These are phyloP conservation scores for Globisporangium ultimum DNA, from an alignment of 352 stramenopile genomes.

Conservation along the genomic window DNA sequence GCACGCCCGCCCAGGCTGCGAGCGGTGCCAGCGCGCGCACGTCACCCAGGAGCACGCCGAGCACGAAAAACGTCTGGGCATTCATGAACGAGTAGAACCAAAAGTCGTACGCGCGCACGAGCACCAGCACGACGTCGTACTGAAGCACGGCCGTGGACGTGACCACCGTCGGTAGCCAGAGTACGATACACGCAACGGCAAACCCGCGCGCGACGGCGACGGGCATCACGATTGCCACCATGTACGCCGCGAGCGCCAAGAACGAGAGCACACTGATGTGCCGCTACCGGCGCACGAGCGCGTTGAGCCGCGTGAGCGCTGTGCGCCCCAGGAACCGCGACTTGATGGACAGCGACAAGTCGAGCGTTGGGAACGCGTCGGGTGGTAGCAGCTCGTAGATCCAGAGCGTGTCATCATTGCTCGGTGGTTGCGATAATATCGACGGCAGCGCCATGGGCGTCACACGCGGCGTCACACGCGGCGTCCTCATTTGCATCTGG, in stretches of 20 bases:
- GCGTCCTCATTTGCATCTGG: too few species aligned
- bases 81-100: slow-evolving; percentile 11
- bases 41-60: not conserved
- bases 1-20: not conserved
- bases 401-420: not conserved
- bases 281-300: too few species aligned
- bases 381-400: slow-evolving; percentile 13
- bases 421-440: too few species aligned
- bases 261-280: too few species aligned
- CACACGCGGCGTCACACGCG: too few species aligned
- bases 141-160: not conserved
- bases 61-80: not conserved
- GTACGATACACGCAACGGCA: not conserved
- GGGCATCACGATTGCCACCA: not conserved
- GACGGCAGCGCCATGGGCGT: too few species aligned
- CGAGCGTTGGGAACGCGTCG: slow-evolving; percentile 4
- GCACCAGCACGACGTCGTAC: not conserved
- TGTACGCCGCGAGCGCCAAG: too few species aligned
- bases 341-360: slow-evolving; percentile 18
- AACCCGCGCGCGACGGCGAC: not conserved
- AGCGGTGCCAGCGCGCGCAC: not conserved
- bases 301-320: too few species aligned
- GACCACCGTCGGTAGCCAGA: not conserved
- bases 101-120: slow-evolving; percentile 2
- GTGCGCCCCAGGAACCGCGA: slow-evolving; percentile 15